Evolutionary conservation across 225 moss, liverwort and hornwort genomes (phyloP).

Genomic region (Sphagnum tenellum): DNA sequence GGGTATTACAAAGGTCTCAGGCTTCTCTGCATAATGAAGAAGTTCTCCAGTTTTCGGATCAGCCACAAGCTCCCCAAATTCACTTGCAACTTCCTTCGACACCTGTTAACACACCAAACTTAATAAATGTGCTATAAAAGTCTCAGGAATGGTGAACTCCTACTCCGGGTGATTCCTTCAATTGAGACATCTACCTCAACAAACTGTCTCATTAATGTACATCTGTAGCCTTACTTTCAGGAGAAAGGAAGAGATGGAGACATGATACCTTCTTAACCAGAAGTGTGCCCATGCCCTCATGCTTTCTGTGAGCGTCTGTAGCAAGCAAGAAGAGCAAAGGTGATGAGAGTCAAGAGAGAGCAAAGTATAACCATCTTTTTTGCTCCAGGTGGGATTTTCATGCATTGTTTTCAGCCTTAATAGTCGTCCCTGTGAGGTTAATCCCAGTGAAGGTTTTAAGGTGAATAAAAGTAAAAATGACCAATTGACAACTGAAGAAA

Average conservation of each 20-base stretch:
- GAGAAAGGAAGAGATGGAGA: no score
- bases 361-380: conserved; percentile 7
- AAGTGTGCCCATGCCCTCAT: conserved; percentile 78
- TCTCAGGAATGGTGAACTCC: no score
- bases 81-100: conserved; percentile 83
- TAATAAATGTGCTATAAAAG: no score
- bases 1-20: conserved; percentile 84
- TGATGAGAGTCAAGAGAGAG: conserved; percentile 8
- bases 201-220: no score
- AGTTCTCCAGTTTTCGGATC: conserved; percentile 76
- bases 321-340: conserved; percentile 7
- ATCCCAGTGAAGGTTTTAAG: neutral
- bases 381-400: neutral
- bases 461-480: neutral
- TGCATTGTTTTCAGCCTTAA: neutral
- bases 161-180: no score
- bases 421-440: no score
- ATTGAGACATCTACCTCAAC: no score
- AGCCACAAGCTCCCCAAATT: conserved; percentile 96
- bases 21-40: conserved; percentile 94
- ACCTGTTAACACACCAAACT: conserved; percentile 35
- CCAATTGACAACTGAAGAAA: neutral
- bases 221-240: no score
- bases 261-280: conserved; percentile 74
- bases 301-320: conserved; percentile 78